Evolutionary conservation across 768 basidiomycete species (phyloP).

Genomic region (Pleurotus tuber-regium): DNA sequence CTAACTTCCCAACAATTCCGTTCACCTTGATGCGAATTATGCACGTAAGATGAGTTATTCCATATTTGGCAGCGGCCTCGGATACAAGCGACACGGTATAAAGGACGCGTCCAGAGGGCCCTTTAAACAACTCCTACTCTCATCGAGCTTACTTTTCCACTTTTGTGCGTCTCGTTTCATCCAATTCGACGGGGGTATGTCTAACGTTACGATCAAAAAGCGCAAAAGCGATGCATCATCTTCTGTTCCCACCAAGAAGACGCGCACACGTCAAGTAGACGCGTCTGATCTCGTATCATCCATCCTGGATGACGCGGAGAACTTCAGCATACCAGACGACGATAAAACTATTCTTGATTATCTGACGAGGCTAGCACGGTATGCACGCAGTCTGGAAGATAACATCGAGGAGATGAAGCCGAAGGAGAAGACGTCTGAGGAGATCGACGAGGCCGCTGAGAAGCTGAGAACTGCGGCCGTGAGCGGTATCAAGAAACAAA

Average conservation of each 20-base stretch:
- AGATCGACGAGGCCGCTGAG: slow-evolving; percentile 39
- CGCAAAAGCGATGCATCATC: slow-evolving; percentile 7
- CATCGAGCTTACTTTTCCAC: no score
- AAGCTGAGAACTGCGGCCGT: slow-evolving; percentile 42
- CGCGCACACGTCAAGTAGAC: no score
- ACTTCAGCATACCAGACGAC: slow-evolving; percentile 33
- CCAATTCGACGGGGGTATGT: no score
- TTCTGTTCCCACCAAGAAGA: no score
- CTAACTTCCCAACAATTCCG: no score
- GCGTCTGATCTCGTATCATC: slow-evolving; percentile 22
- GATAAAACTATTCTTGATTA: slow-evolving; percentile 19
- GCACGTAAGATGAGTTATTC: no score
- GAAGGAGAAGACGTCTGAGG: slow-evolving; percentile 32
- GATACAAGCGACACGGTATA: no score
- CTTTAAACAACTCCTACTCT: no score
- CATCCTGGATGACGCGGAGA: slow-evolving; percentile 35
- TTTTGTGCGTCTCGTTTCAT: no score
- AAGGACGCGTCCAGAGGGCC: no score
- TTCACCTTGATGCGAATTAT: no score
- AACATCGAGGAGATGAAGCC: slow-evolving; percentile 21
- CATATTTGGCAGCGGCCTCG: no score
- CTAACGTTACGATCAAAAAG: not conserved
- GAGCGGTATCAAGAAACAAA: slow-evolving; percentile 52
- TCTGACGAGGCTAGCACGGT: slow-evolving; percentile 26
- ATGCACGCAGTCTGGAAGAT: slow-evolving; percentile 26